These are phyloP conservation scores for Exophiala spinifera DNA, from an alignment of 2,329 filamentous ascomycete genomes.

Conservation along the genomic window DNA sequence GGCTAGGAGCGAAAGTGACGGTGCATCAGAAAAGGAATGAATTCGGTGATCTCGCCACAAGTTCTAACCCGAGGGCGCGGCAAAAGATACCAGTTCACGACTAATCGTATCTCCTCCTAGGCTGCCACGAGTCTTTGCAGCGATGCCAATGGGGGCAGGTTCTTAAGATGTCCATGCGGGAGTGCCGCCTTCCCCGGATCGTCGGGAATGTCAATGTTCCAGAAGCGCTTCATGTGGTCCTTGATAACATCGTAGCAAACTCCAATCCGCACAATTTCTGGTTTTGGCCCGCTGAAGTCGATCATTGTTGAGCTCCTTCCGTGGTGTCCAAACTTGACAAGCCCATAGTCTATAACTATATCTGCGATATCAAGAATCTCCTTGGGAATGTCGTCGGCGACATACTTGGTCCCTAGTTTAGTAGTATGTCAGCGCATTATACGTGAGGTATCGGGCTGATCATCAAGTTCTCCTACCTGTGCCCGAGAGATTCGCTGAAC, in stretches of 20 bases:
- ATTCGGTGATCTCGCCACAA: too few relatives aligned
- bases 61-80: too few relatives aligned
- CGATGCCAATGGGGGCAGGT: slow-evolving; percentile 3
- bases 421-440: neutral
- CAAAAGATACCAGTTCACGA: too few relatives aligned
- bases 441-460: too few relatives aligned
- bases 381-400: slow-evolving; percentile 33
- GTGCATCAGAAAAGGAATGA: too few relatives aligned
- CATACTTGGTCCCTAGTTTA: slow-evolving; percentile 30
- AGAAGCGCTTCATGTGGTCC: slow-evolving; percentile 29
- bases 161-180: slow-evolving; percentile 23
- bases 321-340: slow-evolving; percentile 29
- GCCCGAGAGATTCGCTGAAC: slow-evolving; percentile 35
- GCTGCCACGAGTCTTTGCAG: slow-evolving; percentile 3
- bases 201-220: slow-evolving; percentile 21
- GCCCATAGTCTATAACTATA: slow-evolving; percentile 35
- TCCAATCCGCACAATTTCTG: slow-evolving; percentile 31
- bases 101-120: too few relatives aligned
- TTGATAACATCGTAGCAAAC: slow-evolving; percentile 34
- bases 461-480: too few relatives aligned
- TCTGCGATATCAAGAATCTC: slow-evolving; percentile 32
- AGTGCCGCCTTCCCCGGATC: slow-evolving; percentile 24
- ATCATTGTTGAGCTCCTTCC: slow-evolving; percentile 33
- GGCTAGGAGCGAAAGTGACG: too few relatives aligned
- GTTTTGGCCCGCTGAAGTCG: slow-evolving; percentile 29